Evolutionary conservation across 164 flowering plant genomes (phyloP).

Genomic region (Chimonanthus salicifolius): DNA sequence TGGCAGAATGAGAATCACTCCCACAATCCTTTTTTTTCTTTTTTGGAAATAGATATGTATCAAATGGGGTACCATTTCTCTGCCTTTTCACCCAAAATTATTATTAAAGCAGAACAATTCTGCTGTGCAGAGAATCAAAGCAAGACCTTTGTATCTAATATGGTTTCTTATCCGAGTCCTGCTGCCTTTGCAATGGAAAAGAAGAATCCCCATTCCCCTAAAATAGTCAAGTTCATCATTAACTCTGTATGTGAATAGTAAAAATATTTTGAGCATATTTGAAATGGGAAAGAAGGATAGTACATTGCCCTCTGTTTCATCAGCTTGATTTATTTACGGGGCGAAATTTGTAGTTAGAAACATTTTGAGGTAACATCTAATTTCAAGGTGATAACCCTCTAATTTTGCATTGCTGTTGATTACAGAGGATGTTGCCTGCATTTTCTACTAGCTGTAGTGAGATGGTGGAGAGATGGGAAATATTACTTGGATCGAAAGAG

Average conservation of each 20-base stretch:
- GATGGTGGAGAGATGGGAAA: constrained; percentile 35
- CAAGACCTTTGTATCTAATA: too few species aligned
- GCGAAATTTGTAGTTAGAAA: background rate
- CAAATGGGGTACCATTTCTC: background rate
- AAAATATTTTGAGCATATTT: too few species aligned
- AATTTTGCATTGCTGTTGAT: background rate
- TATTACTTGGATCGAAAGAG: constrained; percentile 14
- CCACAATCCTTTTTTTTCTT: too few species aligned
- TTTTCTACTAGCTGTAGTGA: constrained; percentile 15
- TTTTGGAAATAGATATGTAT: background rate
- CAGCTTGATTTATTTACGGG: too few species aligned
- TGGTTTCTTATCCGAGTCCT: too few species aligned
- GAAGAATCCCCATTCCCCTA: too few species aligned
- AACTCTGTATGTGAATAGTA: too few species aligned
- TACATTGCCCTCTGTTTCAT: background rate
- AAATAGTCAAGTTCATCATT: too few species aligned
- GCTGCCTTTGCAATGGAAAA: too few species aligned
- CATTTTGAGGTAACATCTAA: background rate
- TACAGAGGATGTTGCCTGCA: constrained; percentile 29
- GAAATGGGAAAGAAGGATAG: too few species aligned
- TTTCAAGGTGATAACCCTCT: background rate
- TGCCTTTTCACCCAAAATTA: background rate
- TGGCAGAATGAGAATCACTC: background rate
- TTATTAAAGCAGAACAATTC: background rate
- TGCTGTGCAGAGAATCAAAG: too few species aligned